These are phyloP conservation scores for Clitopilus hobsonii DNA, from an alignment of 768 basidiomycete species.

Conservation along the genomic window DNA sequence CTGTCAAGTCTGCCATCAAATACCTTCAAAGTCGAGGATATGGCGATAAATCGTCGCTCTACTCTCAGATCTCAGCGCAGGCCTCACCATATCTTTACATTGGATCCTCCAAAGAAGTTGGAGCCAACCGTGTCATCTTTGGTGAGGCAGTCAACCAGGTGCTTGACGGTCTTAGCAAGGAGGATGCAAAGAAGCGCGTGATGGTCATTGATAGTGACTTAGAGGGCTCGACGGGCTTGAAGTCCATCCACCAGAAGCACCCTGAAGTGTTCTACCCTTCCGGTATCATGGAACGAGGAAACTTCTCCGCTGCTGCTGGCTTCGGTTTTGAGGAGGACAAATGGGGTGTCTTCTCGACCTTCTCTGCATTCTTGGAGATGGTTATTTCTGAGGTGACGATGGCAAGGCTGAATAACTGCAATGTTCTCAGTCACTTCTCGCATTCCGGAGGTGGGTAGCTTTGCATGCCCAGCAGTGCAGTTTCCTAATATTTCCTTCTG, in stretches of 20 bases:
- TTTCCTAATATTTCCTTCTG: constrained; percentile 2
- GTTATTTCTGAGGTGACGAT: constrained; percentile 84
- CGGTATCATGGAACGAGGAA: constrained; percentile 86
- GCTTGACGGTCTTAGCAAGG: constrained; percentile 68
- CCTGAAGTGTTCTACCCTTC: constrained; percentile 83
- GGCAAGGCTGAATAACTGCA: constrained; percentile 89
- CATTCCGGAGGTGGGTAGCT: constrained; percentile 68
- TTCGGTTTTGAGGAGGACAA: constrained; percentile 82
- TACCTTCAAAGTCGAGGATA: constrained; percentile 68
- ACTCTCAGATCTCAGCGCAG: constrained; percentile 59
- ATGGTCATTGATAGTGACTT: constrained; percentile 88
- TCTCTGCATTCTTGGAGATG: constrained; percentile 93
- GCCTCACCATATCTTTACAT: constrained; percentile 54
- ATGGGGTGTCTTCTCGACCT: constrained; percentile 86
- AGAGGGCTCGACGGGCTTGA: constrained; percentile 87
- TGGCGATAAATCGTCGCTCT: constrained; percentile 46
- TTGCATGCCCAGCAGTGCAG: background rate
- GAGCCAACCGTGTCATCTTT: constrained; percentile 79
- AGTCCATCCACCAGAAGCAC: constrained; percentile 84
- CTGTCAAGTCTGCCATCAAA: constrained; percentile 72
- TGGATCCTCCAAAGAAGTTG: constrained; percentile 70
- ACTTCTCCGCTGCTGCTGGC: constrained; percentile 80
- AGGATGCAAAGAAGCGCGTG: constrained; percentile 74
- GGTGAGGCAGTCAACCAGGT: constrained; percentile 82
- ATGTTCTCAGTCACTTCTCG: constrained; percentile 85